Percentiles rank a stretch among this genome's conserved stretches.
Conservation (phyloP, 2,329 filamentous ascomycete genomes). For the Aspergillus udagawae region DNA sequence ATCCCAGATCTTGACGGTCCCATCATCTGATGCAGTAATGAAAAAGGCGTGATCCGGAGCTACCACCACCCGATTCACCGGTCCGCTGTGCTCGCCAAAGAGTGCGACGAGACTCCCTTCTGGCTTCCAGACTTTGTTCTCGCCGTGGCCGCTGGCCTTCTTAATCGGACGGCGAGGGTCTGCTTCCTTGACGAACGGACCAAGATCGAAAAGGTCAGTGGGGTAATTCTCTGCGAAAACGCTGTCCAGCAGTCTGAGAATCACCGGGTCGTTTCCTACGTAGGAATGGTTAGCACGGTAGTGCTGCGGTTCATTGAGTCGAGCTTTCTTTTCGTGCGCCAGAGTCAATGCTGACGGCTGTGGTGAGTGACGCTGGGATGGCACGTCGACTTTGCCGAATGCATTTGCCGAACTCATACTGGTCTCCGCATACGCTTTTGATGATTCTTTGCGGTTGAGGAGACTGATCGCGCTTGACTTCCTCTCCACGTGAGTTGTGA, state of each 20-base stretch:
- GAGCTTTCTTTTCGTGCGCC: slow-evolving; percentile 28
- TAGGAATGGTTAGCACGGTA: slow-evolving; percentile 75
- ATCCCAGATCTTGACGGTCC: slow-evolving; percentile 90
- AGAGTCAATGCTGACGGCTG: slow-evolving; percentile 36
- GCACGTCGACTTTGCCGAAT: slow-evolving; percentile 60
- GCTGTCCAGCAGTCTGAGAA: slow-evolving; percentile 67
- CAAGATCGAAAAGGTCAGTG: slow-evolving; percentile 61
- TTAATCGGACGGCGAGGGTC: slow-evolving; percentile 52
- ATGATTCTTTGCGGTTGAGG: slow-evolving; percentile 53
- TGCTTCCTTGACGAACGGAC: slow-evolving; percentile 71
- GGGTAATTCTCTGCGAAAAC: slow-evolving; percentile 71
- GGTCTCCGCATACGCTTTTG: slow-evolving; percentile 62
- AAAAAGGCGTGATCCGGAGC: slow-evolving; percentile 94
- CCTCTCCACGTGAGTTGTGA: slow-evolving; percentile 26
- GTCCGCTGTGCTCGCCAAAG: slow-evolving; percentile 79
- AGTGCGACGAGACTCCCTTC: slow-evolving; percentile 79
- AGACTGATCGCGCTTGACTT: slow-evolving; percentile 58
- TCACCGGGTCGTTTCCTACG: slow-evolving; percentile 65
- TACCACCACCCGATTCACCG: slow-evolving; percentile 75
- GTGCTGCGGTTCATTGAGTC: slow-evolving; percentile 33
- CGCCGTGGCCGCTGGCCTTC: slow-evolving; percentile 50
- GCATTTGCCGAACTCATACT: slow-evolving; percentile 61
- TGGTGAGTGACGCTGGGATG: slow-evolving; percentile 37
- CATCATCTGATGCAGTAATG: slow-evolving; percentile 87
- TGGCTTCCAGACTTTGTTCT: slow-evolving; percentile 71